phyloP scores from a whole-genome alignment of 169 alveolate genomes.

The Plasmodium berghei region DNA sequence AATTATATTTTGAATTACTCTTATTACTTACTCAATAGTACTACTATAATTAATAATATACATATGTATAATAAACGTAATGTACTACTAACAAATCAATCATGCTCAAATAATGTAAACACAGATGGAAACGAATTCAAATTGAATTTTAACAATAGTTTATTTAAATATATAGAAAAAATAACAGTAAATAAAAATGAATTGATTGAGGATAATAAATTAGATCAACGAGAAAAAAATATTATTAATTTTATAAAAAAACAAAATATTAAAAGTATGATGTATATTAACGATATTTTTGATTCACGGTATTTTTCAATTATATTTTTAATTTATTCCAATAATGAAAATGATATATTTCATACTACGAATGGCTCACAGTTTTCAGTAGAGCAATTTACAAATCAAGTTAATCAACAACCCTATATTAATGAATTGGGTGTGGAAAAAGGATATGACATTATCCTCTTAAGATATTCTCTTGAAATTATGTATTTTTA shows the following conservation, averaged over 20 bases:
- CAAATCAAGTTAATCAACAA: constrained; percentile 14
- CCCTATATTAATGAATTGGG: constrained; percentile 36
- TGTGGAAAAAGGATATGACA: constrained; percentile 51
- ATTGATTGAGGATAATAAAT: constrained; percentile 2
- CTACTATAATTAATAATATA: neutral
- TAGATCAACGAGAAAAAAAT: constrained; percentile 22
- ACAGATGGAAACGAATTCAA: constrained; percentile 3
- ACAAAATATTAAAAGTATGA: constrained; percentile 65
- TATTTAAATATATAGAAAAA: constrained; percentile 56
- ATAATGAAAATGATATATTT: constrained; percentile 21
- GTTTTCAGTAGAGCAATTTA: neutral
- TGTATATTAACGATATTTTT: constrained; percentile 62
- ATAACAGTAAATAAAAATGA: constrained; percentile 29
- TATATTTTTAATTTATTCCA: constrained; percentile 24
- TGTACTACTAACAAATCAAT: constrained; percentile 17
- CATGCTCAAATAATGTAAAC: constrained; percentile 1
- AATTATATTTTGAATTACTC: constrained; percentile 47
- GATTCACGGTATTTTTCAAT: constrained; percentile 55
- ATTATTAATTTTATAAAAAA: constrained; percentile 53
- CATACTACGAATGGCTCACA: neutral
- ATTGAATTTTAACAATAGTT: constrained; percentile 24
- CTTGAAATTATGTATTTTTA: constrained; percentile 54
- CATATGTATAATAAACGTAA: constrained; percentile 26
- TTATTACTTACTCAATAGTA: constrained; percentile 34
- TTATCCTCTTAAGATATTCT: constrained; percentile 63